These are phyloP conservation scores for Halophytophthora batemanensis DNA, from an alignment of 352 stramenopile species.

Conservation along the genomic window DNA sequence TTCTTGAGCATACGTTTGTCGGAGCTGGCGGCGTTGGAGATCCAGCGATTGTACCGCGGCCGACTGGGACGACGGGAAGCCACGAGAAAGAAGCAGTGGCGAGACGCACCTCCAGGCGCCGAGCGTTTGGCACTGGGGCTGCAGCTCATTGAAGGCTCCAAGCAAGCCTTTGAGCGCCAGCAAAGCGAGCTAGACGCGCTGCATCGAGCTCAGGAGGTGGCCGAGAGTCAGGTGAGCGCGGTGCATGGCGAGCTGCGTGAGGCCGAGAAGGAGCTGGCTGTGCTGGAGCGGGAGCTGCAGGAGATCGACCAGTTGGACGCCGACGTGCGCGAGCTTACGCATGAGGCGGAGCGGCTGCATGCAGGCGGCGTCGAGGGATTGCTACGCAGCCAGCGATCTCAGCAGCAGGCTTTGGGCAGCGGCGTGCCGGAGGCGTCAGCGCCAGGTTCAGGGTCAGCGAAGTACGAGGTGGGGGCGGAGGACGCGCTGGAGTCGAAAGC, in stretches of 20 bases:
- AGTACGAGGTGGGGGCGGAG: conserved; percentile 52
- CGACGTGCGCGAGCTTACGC: conserved; percentile 88
- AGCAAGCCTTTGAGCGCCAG: conserved; percentile 90
- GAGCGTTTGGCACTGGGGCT: conserved; percentile 89
- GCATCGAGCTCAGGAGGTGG: conserved; percentile 87
- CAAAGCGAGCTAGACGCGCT: conserved; percentile 91
- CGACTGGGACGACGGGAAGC: conserved; percentile 70
- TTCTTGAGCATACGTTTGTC: conserved; percentile 66
- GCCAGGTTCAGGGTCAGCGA: neutral
- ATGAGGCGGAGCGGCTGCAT: conserved; percentile 87
- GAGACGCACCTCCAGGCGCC: conserved; percentile 80
- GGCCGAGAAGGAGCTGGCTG: conserved; percentile 87
- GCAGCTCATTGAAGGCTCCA: conserved; percentile 91
- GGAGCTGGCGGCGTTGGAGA: conserved; percentile 79
- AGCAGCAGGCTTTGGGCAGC: conserved; percentile 42
- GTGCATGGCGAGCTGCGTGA: conserved; percentile 91
- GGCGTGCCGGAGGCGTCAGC: conserved; percentile 32
- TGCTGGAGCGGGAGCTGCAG: conserved; percentile 89
- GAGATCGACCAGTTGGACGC: conserved; percentile 92
- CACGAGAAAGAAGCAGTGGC: conserved; percentile 78
- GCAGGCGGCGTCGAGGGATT: conserved; percentile 55
- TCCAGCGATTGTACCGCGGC: conserved; percentile 90
- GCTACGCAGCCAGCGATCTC: conserved; percentile 23
- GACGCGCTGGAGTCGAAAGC: conserved; percentile 47
- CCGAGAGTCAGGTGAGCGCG: conserved; percentile 85